These are phyloP conservation scores for Arxiozyma slooffiae DNA, from an alignment of 1,139 yeast genomes.

Conservation along the genomic window DNA sequence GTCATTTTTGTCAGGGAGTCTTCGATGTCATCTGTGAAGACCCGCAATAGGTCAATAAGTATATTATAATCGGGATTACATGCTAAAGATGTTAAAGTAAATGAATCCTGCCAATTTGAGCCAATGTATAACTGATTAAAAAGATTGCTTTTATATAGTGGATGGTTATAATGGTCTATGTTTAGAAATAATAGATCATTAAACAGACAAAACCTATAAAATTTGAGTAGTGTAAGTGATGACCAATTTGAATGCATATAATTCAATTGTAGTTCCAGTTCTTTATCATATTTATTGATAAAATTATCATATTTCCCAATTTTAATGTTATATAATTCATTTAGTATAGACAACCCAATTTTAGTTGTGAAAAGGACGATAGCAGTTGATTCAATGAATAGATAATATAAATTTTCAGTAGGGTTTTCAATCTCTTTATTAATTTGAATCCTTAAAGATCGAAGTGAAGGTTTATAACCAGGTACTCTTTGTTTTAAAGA, in stretches of 20 bases:
- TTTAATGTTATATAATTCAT: conserved; percentile 7
- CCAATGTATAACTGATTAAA: background rate
- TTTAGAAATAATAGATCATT: conserved; percentile 12
- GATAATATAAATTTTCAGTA: background rate
- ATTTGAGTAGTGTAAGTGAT: conserved; percentile 7
- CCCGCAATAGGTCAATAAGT: conserved; percentile 16
- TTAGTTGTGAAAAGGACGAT: conserved; percentile 20
- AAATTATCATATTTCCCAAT: background rate
- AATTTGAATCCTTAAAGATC: background rate
- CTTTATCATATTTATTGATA: background rate
- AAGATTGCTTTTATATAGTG: conserved; percentile 12
- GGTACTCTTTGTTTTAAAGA: background rate
- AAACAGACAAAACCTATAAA: conserved; percentile 14
- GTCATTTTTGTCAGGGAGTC: background rate
- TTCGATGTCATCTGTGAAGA: conserved; percentile 7
- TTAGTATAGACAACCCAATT: conserved; percentile 17
- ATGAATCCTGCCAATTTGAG: conserved; percentile 1
- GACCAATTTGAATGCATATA: background rate
- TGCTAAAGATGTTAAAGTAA: conserved; percentile 12
- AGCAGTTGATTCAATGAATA: conserved; percentile 11
- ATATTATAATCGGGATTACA: conserved; percentile 16
- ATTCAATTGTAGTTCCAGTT: background rate
- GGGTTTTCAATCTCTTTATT: background rate
- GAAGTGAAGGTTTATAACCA: background rate
- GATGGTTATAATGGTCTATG: conserved; percentile 7